A percentile compares a stretch with the other conserved stretches of the same genome.
phyloP scores from a whole-genome alignment of 2,329 filamentous ascomycete genomes.

The Ophiostoma tasmaniense region DNA sequence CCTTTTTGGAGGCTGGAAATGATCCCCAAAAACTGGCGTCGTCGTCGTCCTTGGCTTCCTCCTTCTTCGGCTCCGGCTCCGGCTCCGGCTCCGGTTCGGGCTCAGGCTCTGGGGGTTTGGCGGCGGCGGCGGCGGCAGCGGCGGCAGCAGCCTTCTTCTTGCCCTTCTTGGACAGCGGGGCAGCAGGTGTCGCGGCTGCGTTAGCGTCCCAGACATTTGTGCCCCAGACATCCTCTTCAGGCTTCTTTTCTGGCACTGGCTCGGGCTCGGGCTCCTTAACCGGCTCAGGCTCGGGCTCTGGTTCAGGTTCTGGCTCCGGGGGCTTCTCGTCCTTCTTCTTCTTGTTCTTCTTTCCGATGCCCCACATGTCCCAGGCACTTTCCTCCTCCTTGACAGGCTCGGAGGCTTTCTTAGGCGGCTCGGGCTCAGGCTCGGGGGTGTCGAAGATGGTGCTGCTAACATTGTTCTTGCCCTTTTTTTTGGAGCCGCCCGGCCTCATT shows the following conservation, averaged over 20 bases:
- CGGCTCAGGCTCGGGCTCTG: slow-evolving; percentile 7
- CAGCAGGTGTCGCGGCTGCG: neutral
- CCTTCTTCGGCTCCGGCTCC: slow-evolving; percentile 18
- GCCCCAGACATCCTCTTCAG: slow-evolving; percentile 15
- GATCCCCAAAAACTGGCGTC: slow-evolving; percentile 13
- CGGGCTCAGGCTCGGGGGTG: slow-evolving; percentile 11
- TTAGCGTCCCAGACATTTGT: slow-evolving; percentile 15
- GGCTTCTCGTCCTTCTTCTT: slow-evolving; percentile 20
- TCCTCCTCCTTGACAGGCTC: slow-evolving; percentile 19
- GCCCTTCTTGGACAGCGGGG: slow-evolving; percentile 31
- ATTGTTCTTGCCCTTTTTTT: slow-evolving; percentile 33
- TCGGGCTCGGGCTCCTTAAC: neutral
- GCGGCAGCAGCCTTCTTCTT: slow-evolving; percentile 25
- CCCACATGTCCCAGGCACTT: slow-evolving; percentile 36
- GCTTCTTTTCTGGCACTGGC: slow-evolving; percentile 6
- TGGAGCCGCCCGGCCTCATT: slow-evolving; percentile 21
- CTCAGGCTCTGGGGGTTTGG: slow-evolving; percentile 8
- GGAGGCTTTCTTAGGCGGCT: slow-evolving; percentile 7
- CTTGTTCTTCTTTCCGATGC: slow-evolving; percentile 33
- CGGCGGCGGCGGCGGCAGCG: slow-evolving; percentile 6
- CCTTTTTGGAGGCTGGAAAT: slow-evolving; percentile 17
- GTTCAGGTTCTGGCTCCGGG: slow-evolving; percentile 7
- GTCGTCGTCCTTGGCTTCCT: slow-evolving; percentile 12
- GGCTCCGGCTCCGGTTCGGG: slow-evolving; percentile 19
- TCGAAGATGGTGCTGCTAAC: slow-evolving; percentile 18